These are phyloP conservation scores for Xylaria flabelliformis DNA, from an alignment of 495 filamentous ascomycete genomes.

Conservation along the genomic window DNA sequence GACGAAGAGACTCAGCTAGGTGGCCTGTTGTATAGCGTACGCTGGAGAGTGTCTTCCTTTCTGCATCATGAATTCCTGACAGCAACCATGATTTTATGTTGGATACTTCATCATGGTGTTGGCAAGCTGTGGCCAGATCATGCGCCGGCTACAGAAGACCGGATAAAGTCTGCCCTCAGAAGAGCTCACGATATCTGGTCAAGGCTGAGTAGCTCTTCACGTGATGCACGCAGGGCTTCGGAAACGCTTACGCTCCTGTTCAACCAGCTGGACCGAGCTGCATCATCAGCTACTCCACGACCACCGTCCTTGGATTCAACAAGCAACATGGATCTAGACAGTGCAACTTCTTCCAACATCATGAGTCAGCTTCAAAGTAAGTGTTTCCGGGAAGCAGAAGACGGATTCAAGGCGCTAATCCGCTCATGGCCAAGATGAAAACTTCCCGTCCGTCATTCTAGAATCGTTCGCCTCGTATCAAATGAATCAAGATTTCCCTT, in stretches of 20 bases:
- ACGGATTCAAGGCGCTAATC: background rate
- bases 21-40: constrained; percentile 37
- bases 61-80: constrained; percentile 39
- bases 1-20: constrained; percentile 39
- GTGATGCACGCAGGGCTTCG: constrained; percentile 18
- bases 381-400: background rate
- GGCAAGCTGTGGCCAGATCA: constrained; percentile 11
- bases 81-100: constrained; percentile 43
- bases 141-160: background rate
- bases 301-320: background rate
- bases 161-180: constrained; percentile 6
- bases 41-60: constrained; percentile 37
- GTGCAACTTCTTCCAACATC: constrained; percentile 4
- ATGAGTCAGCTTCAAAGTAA: constrained; percentile 7
- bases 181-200: constrained; percentile 15
- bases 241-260: constrained; percentile 10
- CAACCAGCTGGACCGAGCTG: background rate
- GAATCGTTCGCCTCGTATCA: background rate
- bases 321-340: constrained; percentile 13
- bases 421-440: background rate
- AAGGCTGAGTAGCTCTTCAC: constrained; percentile 13
- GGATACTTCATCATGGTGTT: constrained; percentile 33
- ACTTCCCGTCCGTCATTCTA: background rate
- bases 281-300: background rate
- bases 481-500: background rate